Evolutionary conservation across 164 flowering plant genomes (phyloP).

Genomic region (Euptelea pleiosperma): DNA sequence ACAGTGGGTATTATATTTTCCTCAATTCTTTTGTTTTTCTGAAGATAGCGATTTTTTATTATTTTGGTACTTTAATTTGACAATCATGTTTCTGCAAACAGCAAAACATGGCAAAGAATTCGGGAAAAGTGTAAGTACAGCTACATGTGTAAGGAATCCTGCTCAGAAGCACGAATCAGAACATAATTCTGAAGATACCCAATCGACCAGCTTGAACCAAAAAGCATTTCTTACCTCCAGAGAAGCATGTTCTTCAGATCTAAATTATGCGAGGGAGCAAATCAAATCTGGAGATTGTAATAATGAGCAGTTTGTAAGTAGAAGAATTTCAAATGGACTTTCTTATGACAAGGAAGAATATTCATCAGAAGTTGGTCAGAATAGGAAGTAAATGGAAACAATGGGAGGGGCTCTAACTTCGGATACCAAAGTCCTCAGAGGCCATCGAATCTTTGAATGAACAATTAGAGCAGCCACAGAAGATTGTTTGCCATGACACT

Average conservation of each 20-base stretch:
- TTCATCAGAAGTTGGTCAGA: slow-evolving; percentile 9
- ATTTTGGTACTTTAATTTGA: too few relatives aligned
- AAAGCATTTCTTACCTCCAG: neutral
- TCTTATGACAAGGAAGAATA: slow-evolving; percentile 18
- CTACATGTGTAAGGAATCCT: slow-evolving; percentile 15
- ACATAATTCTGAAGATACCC: slow-evolving; percentile 15
- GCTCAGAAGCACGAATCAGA: slow-evolving; percentile 11
- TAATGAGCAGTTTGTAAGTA: slow-evolving; percentile 16
- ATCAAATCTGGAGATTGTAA: slow-evolving; percentile 12
- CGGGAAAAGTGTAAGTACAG: slow-evolving; percentile 3
- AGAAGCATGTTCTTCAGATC: slow-evolving; percentile 15
- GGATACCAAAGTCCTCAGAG: slow-evolving; percentile 13
- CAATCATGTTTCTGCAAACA: slow-evolving; percentile 22
- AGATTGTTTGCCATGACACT: slow-evolving; percentile 13
- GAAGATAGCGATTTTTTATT: neutral
- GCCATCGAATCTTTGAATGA: slow-evolving; percentile 14
- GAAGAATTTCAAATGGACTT: slow-evolving; percentile 14
- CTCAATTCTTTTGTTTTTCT: neutral
- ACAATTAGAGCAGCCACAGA: slow-evolving; percentile 22
- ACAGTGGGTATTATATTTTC: too few relatives aligned
- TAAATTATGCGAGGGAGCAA: too few relatives aligned
- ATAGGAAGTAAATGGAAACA: slow-evolving; percentile 11
- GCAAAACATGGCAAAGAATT: slow-evolving; percentile 34
- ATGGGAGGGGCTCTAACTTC: slow-evolving; percentile 11
- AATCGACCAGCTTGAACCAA: slow-evolving; percentile 19